Percentiles rank a stretch among this genome's conserved stretches.
These are phyloP conservation scores for Strombidium stylifer DNA, from an alignment of 73 alveolate species.

Conservation along the genomic window DNA sequence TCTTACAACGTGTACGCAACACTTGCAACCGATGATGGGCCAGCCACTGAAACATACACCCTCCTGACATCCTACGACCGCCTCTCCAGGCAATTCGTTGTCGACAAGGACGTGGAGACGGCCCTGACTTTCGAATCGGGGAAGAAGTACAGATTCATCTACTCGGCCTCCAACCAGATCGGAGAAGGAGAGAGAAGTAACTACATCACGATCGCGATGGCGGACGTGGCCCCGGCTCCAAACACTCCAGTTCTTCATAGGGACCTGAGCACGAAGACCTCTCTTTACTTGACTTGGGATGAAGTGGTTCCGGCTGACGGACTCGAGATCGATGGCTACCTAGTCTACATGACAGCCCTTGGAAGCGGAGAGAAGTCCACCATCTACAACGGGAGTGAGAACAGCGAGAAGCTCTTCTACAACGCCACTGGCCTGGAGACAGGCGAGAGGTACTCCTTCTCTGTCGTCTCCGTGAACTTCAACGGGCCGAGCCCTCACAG, in stretches of 20 bases:
- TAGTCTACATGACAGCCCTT: constrained; percentile 25
- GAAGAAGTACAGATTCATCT: constrained; percentile 16
- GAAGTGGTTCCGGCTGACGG: constrained; percentile 12
- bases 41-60: too few species aligned
- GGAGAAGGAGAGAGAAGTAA: constrained; percentile 36
- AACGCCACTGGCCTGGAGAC: constrained; percentile 22
- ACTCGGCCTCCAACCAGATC: constrained; percentile 35
- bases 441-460: constrained; percentile 43
- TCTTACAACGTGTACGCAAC: constrained; percentile 38
- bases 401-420: constrained; percentile 12
- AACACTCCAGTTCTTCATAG: constrained; percentile 21
- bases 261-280: constrained; percentile 11
- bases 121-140: too few species aligned
- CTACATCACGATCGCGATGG: constrained; percentile 30
- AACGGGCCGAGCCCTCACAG: constrained; percentile 45
- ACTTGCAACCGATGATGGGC: too few species aligned
- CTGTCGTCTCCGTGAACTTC: constrained; percentile 35
- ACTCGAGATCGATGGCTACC: constrained; percentile 9
- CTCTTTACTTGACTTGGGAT: constrained; percentile 34
- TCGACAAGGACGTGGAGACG: too few species aligned
- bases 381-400: constrained; percentile 48
- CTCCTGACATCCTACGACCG: too few species aligned
- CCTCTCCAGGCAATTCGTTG: too few species aligned
- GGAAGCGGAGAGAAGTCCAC: constrained; percentile 22
- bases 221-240: constrained; percentile 34